Percentiles rank a stretch among this genome's conserved stretches.
phyloP scores from a whole-genome alignment of 2,329 filamentous ascomycete species.

The Chrysoporthe puriensis region DNA sequence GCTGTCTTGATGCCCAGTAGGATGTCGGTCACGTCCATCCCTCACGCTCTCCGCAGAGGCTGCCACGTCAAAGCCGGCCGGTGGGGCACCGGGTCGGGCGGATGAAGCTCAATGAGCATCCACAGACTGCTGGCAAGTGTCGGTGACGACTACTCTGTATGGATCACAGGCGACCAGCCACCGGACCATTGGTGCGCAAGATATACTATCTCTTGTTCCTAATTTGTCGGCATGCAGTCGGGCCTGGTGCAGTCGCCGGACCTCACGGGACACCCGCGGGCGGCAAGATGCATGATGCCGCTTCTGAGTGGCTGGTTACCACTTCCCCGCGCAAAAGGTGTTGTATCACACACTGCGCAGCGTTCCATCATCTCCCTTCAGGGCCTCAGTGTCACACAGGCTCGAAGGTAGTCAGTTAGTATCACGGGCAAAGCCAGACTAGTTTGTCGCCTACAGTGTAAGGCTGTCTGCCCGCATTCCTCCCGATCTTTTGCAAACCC shows the following conservation, averaged over 20 bases:
- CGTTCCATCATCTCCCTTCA: slow-evolving; percentile 6
- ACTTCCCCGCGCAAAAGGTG: slow-evolving; percentile 1
- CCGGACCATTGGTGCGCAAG: not conserved
- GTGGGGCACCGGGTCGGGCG: slow-evolving; percentile 2
- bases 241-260: slow-evolving; percentile 7
- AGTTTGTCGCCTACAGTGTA: slow-evolving; percentile 10
- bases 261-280: slow-evolving; percentile 13
- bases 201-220: slow-evolving; percentile 15
- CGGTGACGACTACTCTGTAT: slow-evolving; percentile 13
- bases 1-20: slow-evolving; percentile 1
- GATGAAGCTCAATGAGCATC: not conserved
- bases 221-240: slow-evolving; percentile 22
- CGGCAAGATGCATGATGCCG: slow-evolving; percentile 22
- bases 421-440: not conserved
- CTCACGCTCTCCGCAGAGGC: slow-evolving; percentile 3
- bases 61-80: slow-evolving; percentile 19
- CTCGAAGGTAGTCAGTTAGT: too few relatives aligned
- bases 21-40: not conserved
- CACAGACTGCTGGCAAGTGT: slow-evolving; percentile 14
- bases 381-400: not conserved
- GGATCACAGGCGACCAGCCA: slow-evolving; percentile 8
- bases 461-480: not conserved
- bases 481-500: not conserved
- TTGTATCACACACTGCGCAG: slow-evolving; percentile 15
- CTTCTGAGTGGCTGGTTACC: slow-evolving; percentile 16